Percentiles rank a stretch among this genome's conserved stretches.
Conservation (phyloP, 1,284 basidiomycete species). For the Marasmius sp. region DNA sequence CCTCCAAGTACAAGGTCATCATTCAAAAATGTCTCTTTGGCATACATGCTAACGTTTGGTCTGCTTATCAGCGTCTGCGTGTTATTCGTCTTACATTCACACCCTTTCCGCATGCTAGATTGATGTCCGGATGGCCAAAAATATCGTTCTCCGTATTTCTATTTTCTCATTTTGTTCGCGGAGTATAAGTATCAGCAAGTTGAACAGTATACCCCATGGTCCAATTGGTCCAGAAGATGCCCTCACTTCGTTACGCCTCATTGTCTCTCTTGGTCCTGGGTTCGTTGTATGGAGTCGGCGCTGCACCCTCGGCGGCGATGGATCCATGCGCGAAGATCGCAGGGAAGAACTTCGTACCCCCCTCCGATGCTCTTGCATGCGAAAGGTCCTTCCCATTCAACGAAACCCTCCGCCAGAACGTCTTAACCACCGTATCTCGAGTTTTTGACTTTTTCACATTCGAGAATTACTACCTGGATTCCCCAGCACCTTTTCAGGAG, state of each 20-base stretch:
- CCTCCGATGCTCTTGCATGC: constrained; percentile 58
- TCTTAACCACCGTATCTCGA: constrained; percentile 48
- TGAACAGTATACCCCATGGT: not conserved
- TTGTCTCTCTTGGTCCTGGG: not conserved
- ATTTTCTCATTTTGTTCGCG: not conserved
- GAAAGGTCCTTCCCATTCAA: constrained; percentile 64
- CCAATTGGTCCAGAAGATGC: not conserved
- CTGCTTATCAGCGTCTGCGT: not conserved
- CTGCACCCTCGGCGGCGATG: constrained; percentile 20
- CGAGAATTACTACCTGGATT: constrained; percentile 60
- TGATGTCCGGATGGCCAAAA: not conserved
- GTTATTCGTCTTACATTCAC: not conserved
- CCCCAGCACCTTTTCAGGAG: constrained; percentile 61
- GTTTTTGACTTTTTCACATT: constrained; percentile 69
- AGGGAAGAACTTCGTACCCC: constrained; percentile 46
- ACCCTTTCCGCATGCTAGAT: not conserved
- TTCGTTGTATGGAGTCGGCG: not conserved
- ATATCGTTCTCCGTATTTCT: not conserved
- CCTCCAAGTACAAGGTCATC: not conserved
- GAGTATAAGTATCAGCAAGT: not conserved
- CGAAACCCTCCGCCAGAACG: constrained; percentile 61
- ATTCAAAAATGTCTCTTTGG: not conserved
- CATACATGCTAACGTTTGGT: not conserved
- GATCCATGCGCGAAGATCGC: constrained; percentile 54
- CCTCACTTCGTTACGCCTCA: not conserved